These are phyloP conservation scores for Ciborinia camelliae DNA, from an alignment of 2,329 filamentous ascomycete species.

Conservation along the genomic window DNA sequence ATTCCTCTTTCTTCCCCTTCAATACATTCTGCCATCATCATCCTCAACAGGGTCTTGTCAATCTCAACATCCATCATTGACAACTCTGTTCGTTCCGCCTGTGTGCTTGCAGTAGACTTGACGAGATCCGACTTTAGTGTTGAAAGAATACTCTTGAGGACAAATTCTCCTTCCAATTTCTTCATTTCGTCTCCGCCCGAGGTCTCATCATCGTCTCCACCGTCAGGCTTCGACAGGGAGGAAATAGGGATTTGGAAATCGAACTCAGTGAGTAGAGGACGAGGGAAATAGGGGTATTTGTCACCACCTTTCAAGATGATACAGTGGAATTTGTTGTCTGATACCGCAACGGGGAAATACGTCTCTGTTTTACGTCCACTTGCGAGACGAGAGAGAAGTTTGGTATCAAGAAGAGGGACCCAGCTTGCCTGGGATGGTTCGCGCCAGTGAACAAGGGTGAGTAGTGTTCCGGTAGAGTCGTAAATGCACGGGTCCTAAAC, in stretches of 20 bases:
- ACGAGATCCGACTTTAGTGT: conserved; percentile 74
- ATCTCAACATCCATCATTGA: conserved; percentile 74
- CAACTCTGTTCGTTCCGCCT: conserved; percentile 64
- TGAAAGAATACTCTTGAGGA: conserved; percentile 69
- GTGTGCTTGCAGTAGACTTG: conserved; percentile 61
- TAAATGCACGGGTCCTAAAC: conserved; percentile 88
- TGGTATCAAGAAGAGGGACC: conserved; percentile 91
- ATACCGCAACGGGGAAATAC: conserved; percentile 95
- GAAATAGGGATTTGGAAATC: conserved; percentile 82
- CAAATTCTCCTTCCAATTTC: conserved; percentile 75
- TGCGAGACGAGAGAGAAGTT: conserved; percentile 73
- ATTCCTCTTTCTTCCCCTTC: conserved; percentile 91
- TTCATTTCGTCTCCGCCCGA: conserved; percentile 50
- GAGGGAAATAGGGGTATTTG: conserved; percentile 87
- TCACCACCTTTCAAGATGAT: conserved; percentile 98
- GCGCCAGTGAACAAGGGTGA: conserved; percentile 89
- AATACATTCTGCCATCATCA: conserved; percentile 85
- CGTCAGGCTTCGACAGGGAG: conserved; percentile 46
- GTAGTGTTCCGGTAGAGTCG: conserved; percentile 83
- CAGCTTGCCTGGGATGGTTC: conserved; percentile 79
- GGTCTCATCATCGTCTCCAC: conserved; percentile 36
- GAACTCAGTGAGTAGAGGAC: conserved; percentile 87
- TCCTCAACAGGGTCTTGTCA: conserved; percentile 85
- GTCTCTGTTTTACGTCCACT: conserved; percentile 81
- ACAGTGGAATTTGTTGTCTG: conserved; percentile 90